A percentile compares a stretch with the other conserved stretches of the same genome.
Conservation (phyloP, 2,329 filamentous ascomycete species). For the Pseudogymnoascus sp. region DNA sequence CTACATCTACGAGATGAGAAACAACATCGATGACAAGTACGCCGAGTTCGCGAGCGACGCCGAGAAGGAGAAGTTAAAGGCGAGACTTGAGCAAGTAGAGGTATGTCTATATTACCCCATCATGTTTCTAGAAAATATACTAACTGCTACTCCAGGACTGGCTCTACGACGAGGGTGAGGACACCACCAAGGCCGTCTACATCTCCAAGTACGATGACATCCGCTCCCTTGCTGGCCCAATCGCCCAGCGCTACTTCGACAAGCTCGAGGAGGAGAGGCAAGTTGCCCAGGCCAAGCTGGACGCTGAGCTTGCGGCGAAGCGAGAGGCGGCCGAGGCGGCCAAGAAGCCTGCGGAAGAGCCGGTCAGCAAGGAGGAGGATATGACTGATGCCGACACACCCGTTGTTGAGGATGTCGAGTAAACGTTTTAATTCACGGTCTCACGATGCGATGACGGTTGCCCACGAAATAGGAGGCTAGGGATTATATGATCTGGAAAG, state of each 20-base stretch:
- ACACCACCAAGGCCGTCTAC: conserved; percentile 89
- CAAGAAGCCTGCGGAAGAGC: conserved; percentile 39
- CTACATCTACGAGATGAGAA: conserved; percentile 93
- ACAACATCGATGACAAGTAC: conserved; percentile 90
- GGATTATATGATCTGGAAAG: neutral
- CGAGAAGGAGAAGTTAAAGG: conserved; percentile 80
- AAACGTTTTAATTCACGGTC: conserved; percentile 6
- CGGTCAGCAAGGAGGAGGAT: conserved; percentile 46
- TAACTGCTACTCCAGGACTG: conserved; percentile 63
- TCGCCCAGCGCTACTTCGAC: conserved; percentile 91
- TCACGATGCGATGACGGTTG: conserved; percentile 8
- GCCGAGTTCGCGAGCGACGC: conserved; percentile 83
- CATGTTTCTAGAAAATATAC: conserved; percentile 9
- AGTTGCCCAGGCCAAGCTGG: conserved; percentile 66
- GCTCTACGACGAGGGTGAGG: conserved; percentile 96
- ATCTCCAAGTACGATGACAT: conserved; percentile 94
- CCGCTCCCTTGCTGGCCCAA: conserved; percentile 79
- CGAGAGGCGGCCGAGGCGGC: conserved; percentile 34
- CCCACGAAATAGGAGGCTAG: conserved; percentile 1
- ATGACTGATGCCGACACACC: conserved; percentile 55
- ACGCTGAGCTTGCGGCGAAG: conserved; percentile 67
- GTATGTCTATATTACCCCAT: conserved; percentile 47
- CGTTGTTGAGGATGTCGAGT: conserved; percentile 38
- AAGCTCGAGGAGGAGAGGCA: conserved; percentile 84
- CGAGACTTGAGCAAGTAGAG: conserved; percentile 78